Base-by-base conservation (phyloP, 1,139 yeast species). In the Saccharomyces hybrid region DNA sequence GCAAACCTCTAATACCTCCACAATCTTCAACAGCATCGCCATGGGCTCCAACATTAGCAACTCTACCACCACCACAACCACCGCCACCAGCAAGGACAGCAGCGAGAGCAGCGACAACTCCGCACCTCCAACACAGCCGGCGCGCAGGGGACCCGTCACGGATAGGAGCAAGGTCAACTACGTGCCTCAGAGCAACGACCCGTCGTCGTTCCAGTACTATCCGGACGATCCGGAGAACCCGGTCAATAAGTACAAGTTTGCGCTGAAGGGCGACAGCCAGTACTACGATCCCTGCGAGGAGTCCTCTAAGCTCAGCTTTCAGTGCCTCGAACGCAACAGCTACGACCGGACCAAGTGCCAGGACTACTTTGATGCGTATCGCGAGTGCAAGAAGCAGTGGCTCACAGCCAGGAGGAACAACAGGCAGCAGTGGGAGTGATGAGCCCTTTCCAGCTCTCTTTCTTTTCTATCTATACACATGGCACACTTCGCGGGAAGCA, bases 271-370 rank as follows among this genome's bases (percentile, higher is more conserved):
- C 48, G 87, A 96, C 1, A 84, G 96, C 5, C 83, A 86, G 69
- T 93, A 79, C 69, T 91, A 86, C 66, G 97, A 93, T 67, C 98
- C 99, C 0, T 93, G 99, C 71, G 87, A 85, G 55, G 91, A 89
- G 66, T 86, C 95, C 48, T 78, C 96, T 24, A 85, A 83, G 68
- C 93, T 95, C 79, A 87, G 96, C 38, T 75, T 90, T 63, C 81
- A 80, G 61, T 93, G 99, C 64, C 75, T 93, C 67, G 88, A 83
- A 58, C 71, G 84, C 58, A 81, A 89, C 65, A 81, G 86, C 65
- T 91, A 85, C 64, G 93, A 88, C 60, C 81, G 84, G 60, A 79
- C 81, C 28, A 81, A 81, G 57, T 93, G 99, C 69, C 81, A 79
- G 60, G 96, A 88, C 59, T 91, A 88, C 66, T 93, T 91, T 68